These are phyloP conservation scores for Cnidoscolus chayamansa DNA, from an alignment of 441 rosid species.

Conservation along the genomic window DNA sequence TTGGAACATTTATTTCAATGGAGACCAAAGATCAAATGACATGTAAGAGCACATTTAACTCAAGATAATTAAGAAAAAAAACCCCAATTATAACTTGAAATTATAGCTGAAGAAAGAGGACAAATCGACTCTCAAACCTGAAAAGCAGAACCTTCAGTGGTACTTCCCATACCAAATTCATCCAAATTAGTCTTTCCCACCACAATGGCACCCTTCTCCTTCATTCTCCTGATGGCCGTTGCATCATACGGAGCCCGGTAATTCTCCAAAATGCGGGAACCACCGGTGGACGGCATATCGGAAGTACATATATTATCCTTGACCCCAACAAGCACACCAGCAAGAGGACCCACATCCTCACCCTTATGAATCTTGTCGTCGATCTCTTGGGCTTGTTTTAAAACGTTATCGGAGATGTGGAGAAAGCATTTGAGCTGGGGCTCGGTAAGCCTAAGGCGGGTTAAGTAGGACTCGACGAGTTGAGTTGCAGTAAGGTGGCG, in stretches of 20 bases:
- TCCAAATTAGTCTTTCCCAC: slow-evolving; percentile 92
- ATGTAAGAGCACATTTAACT: background rate
- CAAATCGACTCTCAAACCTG: slow-evolving; percentile 43
- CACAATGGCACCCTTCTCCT: slow-evolving; percentile 67
- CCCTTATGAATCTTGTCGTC: slow-evolving; percentile 49
- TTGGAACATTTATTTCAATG: background rate
- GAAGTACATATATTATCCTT: slow-evolving; percentile 41
- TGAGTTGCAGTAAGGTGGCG: slow-evolving; percentile 59
- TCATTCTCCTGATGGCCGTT: slow-evolving; percentile 7
- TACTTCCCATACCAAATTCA: slow-evolving; percentile 95
- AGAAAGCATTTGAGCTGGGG: slow-evolving; percentile 75
- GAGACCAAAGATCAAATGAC: background rate
- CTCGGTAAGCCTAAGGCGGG: slow-evolving; percentile 64
- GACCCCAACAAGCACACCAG: slow-evolving; percentile 66
- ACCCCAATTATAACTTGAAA: background rate
- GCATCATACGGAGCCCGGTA: slow-evolving; percentile 83
- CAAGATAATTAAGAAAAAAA: background rate
- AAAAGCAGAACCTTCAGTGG: slow-evolving; percentile 84
- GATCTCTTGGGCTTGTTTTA: slow-evolving; percentile 49
- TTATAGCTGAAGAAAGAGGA: background rate
- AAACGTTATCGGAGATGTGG: slow-evolving; percentile 40
- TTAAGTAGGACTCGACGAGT: slow-evolving; percentile 63
- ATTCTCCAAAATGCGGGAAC: slow-evolving; percentile 65
- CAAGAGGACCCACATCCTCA: slow-evolving; percentile 61
- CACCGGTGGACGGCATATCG: slow-evolving; percentile 91